Percentiles rank a stretch among this genome's conserved stretches.
phyloP scores from a whole-genome alignment of 1,139 yeast genomes.

The Saccharomyces hybrid region DNA sequence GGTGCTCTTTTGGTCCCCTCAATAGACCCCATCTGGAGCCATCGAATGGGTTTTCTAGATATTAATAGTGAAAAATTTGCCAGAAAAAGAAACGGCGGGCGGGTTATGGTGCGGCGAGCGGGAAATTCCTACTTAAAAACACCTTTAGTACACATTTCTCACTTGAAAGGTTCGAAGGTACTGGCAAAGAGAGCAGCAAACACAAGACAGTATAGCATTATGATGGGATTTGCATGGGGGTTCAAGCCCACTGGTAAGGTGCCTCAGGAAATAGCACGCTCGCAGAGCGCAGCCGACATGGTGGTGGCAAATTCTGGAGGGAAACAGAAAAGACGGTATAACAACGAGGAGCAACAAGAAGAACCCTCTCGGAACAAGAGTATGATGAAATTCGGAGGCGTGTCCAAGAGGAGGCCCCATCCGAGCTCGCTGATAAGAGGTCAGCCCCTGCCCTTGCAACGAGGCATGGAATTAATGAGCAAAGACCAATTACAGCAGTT shows the following conservation, averaged over 20 bases:
- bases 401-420: slow-evolving; percentile 13
- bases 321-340: slow-evolving; percentile 1
- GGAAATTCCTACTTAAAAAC: not conserved
- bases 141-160: not conserved
- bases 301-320: not conserved
- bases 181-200: not conserved
- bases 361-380: not conserved
- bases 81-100: not conserved
- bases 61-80: not conserved
- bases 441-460: slow-evolving; percentile 27
- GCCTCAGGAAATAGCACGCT: not conserved
- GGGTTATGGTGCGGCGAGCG: not conserved
- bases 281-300: not conserved
- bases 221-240: slow-evolving; percentile 16
- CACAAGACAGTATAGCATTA: not conserved
- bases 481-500: slow-evolving; percentile 23
- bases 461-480: slow-evolving; percentile 29
- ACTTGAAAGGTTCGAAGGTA: not conserved
- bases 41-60: not conserved
- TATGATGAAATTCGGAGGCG: not conserved
- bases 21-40: not conserved
- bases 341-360: not conserved
- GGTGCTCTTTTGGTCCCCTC: not conserved
- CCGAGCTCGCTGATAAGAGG: slow-evolving; percentile 22
- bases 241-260: slow-evolving; percentile 8